Percentiles rank a stretch among this genome's conserved stretches.
Conservation (phyloP, 2,329 filamentous ascomycete genomes). For the Rutstroemia sydowiana region DNA sequence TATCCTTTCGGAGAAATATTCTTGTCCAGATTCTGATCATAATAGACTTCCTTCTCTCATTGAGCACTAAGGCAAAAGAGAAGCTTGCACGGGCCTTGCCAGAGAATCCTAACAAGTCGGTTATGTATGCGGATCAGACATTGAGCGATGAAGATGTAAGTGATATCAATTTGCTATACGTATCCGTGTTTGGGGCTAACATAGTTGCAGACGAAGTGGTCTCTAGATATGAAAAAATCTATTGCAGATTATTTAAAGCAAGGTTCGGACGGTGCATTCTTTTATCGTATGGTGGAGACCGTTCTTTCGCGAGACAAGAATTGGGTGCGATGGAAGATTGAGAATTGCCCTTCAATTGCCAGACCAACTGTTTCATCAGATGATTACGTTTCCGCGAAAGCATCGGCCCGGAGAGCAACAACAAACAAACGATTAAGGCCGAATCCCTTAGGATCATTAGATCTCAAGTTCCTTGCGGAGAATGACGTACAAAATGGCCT, state of each 20-base stretch:
- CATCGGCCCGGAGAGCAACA: slow-evolving; percentile 56
- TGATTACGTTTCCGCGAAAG: slow-evolving; percentile 63
- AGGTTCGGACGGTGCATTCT: slow-evolving; percentile 80
- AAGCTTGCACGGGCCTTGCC: slow-evolving; percentile 60
- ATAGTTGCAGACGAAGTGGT: slow-evolving; percentile 67
- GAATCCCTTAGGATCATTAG: slow-evolving; percentile 62
- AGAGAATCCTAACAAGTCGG: slow-evolving; percentile 62
- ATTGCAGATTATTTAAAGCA: slow-evolving; percentile 80
- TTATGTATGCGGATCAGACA: slow-evolving; percentile 70
- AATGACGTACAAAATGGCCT: slow-evolving; percentile 54
- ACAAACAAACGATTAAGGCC: slow-evolving; percentile 64
- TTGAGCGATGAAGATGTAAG: slow-evolving; percentile 78
- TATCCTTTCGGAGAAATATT: slow-evolving; percentile 89
- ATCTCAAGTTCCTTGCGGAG: slow-evolving; percentile 72
- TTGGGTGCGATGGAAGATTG: slow-evolving; percentile 97
- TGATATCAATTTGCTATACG: slow-evolving; percentile 31
- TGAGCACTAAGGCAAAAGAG: slow-evolving; percentile 74
- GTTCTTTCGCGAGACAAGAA: slow-evolving; percentile 95
- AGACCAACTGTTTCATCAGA: slow-evolving; percentile 61
- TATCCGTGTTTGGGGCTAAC: not conserved
- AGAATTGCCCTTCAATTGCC: slow-evolving; percentile 84
- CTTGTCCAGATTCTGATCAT: slow-evolving; percentile 92
- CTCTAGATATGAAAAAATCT: slow-evolving; percentile 62
- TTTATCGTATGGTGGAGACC: slow-evolving; percentile 93
- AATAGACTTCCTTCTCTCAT: slow-evolving; percentile 88